Evolutionary conservation across 768 basidiomycete species (phyloP).

Genomic region (Mycena galopus): DNA sequence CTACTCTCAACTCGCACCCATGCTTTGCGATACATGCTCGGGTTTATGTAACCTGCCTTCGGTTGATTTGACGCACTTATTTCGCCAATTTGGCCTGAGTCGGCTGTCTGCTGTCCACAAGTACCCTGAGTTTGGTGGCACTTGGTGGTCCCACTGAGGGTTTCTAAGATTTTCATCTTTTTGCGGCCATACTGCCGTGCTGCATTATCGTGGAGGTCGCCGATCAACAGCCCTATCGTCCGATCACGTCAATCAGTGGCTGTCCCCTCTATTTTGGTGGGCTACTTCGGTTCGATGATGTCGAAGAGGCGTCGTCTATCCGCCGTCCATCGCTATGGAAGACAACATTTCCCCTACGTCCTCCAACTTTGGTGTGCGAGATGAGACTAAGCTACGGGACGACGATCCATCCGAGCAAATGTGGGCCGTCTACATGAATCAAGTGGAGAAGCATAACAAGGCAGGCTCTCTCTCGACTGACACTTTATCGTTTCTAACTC

Average conservation of each 20-base stretch:
- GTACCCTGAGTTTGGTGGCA: too few relatives aligned
- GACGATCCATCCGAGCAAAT: conserved; percentile 30
- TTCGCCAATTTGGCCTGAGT: too few relatives aligned
- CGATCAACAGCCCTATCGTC: conserved; percentile 4
- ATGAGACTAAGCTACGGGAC: conserved; percentile 16
- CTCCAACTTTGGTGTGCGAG: not conserved
- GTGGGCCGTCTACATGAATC: conserved; percentile 32
- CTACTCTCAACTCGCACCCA: too few relatives aligned
- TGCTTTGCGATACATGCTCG: too few relatives aligned
- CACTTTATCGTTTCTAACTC: not conserved
- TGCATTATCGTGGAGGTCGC: too few relatives aligned
- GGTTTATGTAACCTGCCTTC: too few relatives aligned
- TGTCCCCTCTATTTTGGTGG: not conserved
- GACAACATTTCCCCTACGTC: not conserved
- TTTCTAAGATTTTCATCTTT: too few relatives aligned
- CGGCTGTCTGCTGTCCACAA: too few relatives aligned
- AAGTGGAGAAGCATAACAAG: conserved; percentile 25
- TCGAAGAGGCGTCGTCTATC: not conserved
- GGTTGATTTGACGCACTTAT: too few relatives aligned
- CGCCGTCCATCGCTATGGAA: conserved; percentile 6
- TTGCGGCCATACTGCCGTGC: too few relatives aligned
- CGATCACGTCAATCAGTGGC: conserved; percentile 28
- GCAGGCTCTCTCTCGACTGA: not conserved
- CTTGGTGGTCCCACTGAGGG: too few relatives aligned
- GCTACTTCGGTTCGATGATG: not conserved